Conservation (phyloP, 1,139 yeast genomes). For the Candida tetrigidarum region DNA sequence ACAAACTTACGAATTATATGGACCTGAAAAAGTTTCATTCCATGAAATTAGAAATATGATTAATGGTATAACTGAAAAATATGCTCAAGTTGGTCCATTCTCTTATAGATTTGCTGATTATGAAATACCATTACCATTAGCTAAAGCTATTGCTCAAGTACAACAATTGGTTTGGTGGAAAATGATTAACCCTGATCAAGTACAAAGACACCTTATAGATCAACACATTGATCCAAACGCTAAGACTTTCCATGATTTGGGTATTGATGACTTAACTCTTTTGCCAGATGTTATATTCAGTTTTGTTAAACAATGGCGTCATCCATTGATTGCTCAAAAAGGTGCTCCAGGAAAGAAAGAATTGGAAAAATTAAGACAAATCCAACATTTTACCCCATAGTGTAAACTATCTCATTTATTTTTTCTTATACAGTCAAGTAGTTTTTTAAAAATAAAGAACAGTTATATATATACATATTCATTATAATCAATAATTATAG, state of each 20-base stretch:
- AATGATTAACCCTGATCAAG: slow-evolving; percentile 72
- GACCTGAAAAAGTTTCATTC: slow-evolving; percentile 69
- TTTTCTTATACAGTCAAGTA: slow-evolving; percentile 13
- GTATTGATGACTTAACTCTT: slow-evolving; percentile 64
- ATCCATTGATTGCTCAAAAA: slow-evolving; percentile 53
- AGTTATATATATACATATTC: too few relatives aligned
- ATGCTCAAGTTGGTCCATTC: slow-evolving; percentile 58
- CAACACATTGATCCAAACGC: slow-evolving; percentile 68
- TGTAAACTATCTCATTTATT: too few relatives aligned
- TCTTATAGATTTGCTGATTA: slow-evolving; percentile 37
- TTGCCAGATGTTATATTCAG: slow-evolving; percentile 72
- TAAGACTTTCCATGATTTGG: slow-evolving; percentile 71
- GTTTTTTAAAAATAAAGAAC: not conserved
- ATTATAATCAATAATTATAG: too few relatives aligned
- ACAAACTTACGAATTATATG: slow-evolving; percentile 74
- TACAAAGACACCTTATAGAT: slow-evolving; percentile 74
- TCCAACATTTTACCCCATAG: slow-evolving; percentile 44
- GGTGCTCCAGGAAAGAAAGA: slow-evolving; percentile 50
- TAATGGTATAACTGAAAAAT: slow-evolving; percentile 64
- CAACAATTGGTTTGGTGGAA: slow-evolving; percentile 70
- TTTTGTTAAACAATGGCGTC: slow-evolving; percentile 61
- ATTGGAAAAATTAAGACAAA: slow-evolving; percentile 47
- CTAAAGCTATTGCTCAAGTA: slow-evolving; percentile 46
- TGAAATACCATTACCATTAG: slow-evolving; percentile 42
- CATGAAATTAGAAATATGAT: slow-evolving; percentile 73